Evolutionary conservation across 2,329 filamentous ascomycete species (phyloP).

Genomic region (Botrytis fabae): DNA sequence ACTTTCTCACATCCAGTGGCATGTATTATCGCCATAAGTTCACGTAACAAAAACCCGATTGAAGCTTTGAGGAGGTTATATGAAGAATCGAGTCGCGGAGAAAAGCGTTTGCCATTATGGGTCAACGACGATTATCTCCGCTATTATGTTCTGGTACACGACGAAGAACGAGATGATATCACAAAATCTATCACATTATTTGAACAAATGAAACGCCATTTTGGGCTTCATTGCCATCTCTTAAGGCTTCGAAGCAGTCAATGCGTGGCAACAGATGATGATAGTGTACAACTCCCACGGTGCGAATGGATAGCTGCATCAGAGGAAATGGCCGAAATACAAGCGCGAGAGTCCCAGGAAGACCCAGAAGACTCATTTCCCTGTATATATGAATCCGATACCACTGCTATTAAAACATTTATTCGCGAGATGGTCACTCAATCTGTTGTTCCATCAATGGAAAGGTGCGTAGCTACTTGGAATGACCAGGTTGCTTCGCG

Average conservation of each 20-base stretch:
- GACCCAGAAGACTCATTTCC: conserved; percentile 70
- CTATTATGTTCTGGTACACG: conserved; percentile 95
- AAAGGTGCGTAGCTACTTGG: conserved; percentile 86
- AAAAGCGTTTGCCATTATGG: conserved; percentile 74
- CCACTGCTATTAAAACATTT: conserved; percentile 82
- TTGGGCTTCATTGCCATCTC: conserved; percentile 92
- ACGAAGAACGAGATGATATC: conserved; percentile 94
- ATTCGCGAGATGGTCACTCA: conserved; percentile 94
- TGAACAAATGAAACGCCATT: conserved; percentile 99
- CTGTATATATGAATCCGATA: conserved; percentile 90
- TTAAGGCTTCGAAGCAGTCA: conserved; percentile 81
- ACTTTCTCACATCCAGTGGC: conserved; percentile 94
- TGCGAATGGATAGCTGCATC: conserved; percentile 87
- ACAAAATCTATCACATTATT: conserved; percentile 85
- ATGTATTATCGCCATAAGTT: conserved; percentile 93
- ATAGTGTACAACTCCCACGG: conserved; percentile 76
- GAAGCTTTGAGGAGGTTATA: conserved; percentile 85
- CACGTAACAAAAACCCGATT: conserved; percentile 77
- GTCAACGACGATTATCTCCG: conserved; percentile 88
- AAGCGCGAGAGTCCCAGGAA: conserved; percentile 65
- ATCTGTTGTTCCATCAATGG: conserved; percentile 94
- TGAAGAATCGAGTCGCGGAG: conserved; percentile 76
- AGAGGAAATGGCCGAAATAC: conserved; percentile 78
- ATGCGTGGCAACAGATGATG: conserved; percentile 86
- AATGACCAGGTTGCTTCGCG: conserved; percentile 96